phyloP scores from a whole-genome alignment of 306 rosid genomes.

The Hippophae rhamnoides region DNA sequence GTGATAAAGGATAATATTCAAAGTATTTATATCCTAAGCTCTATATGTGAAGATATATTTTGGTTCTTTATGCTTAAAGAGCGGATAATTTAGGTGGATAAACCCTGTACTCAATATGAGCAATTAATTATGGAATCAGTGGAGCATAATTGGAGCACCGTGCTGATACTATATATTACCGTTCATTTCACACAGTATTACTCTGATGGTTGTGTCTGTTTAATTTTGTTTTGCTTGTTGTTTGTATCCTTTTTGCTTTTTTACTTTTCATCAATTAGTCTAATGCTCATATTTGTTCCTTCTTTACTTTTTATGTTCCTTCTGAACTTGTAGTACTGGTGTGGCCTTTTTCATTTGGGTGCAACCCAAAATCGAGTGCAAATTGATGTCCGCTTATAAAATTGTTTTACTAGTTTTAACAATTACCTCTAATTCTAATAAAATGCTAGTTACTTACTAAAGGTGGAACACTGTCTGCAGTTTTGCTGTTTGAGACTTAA shows the following conservation, averaged over 20 bases:
- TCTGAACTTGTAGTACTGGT: too few species aligned
- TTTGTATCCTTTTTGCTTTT: too few species aligned
- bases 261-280: too few species aligned
- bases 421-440: neutral
- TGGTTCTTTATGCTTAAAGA: neutral
- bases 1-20: neutral
- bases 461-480: slow-evolving; percentile 32
- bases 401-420: neutral
- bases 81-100: neutral
- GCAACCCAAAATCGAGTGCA: too few species aligned
- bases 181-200: too few species aligned
- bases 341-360: too few species aligned
- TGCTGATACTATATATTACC: neutral
- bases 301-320: too few species aligned
- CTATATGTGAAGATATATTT: neutral
- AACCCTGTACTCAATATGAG: neutral
- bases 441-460: neutral
- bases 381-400: neutral
- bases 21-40: neutral
- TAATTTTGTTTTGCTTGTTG: too few species aligned
- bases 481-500: slow-evolving; percentile 31
- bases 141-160: neutral
- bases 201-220: too few species aligned
- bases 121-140: neutral
- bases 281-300: too few species aligned